Conservation (phyloP, 2,329 filamentous ascomycete genomes). For the Aplosporella prunicola region DNA sequence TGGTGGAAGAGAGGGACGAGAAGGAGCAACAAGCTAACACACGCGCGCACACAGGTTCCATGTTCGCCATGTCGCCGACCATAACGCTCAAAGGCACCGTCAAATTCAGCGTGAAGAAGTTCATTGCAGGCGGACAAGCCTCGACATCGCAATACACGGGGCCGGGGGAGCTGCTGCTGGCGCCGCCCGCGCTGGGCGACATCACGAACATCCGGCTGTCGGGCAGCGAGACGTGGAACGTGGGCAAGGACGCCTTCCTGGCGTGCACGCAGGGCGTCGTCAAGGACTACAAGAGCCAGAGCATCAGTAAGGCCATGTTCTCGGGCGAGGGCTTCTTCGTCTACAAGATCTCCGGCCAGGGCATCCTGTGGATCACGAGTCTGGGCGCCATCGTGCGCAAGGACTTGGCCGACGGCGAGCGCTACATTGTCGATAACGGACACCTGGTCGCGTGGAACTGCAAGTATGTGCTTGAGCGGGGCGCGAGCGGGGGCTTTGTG, state of each 20-base stretch:
- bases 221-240: constrained; percentile 68
- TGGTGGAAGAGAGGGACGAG: no score
- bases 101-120: constrained; percentile 85
- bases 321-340: constrained; percentile 87
- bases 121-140: constrained; percentile 76
- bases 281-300: constrained; percentile 82
- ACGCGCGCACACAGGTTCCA: constrained; percentile 61
- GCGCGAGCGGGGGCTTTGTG: constrained; percentile 86
- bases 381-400: constrained; percentile 94
- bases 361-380: constrained; percentile 80
- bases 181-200: constrained; percentile 71
- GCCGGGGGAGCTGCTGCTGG: constrained; percentile 81
- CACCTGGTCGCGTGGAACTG: constrained; percentile 96
- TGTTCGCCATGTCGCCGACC: constrained; percentile 92
- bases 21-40: no score
- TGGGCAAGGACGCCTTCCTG: constrained; percentile 79
- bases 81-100: constrained; percentile 73
- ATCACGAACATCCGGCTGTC: constrained; percentile 68
- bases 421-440: constrained; percentile 87
- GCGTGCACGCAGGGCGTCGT: constrained; percentile 76
- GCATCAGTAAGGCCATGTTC: constrained; percentile 83
- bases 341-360: constrained; percentile 72
- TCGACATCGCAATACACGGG: constrained; percentile 72
- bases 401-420: constrained; percentile 63
- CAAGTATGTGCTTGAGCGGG: constrained; percentile 83